Evolutionary conservation across 2,329 filamentous ascomycete species (phyloP), one percentile per base, ranked within the genome.

Genomic region (Scedosporium dehoogii): DNA sequence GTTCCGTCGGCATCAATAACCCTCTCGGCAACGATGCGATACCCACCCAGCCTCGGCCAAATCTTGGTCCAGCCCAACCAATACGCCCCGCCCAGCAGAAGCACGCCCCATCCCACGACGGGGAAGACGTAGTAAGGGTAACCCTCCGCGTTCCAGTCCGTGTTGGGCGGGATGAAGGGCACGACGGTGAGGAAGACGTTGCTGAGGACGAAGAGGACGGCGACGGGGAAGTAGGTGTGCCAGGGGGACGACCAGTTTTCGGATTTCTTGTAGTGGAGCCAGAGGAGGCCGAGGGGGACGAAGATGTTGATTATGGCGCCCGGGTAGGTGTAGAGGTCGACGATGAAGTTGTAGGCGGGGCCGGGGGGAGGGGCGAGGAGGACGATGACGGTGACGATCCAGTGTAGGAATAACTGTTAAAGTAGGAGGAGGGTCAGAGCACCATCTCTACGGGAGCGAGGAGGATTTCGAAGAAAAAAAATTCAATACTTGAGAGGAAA

Each of bases 281-380:
- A 82, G 10, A 84, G 74, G 3, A 84, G 74, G 0, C 81, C 81
- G 0, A 68, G 76, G 0, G 75, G 77, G 18, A 84, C 79, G 53
- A 82, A 81, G 0, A 72, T 74, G 65, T 82, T 81, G 70, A 83
- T 81, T 78, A 80, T 83, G 0, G 81, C 74, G 0, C 78, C 78
- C 0, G 81, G 80, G 62, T 83, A 83, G 0, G 79, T 81, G 67
- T 75, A 75, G 57, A 86, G 70, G 65, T 84, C 81, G 59, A 84
- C 77, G 48, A 86, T 80, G 68, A 90, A 90, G 72, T 86, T 87
- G 71, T 89, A 89, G 0, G 86, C 86, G 16, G 86, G 81, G 0
- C 86, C 87, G 0, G 85, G 82, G 0, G 87, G 87, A 1, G 86
- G 86, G 0, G 85, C 86, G 3, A 89, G 71, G 38, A 90, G 79